These are phyloP conservation scores for Komagataella populi DNA, from an alignment of 805 yeast species.

Conservation along the genomic window DNA sequence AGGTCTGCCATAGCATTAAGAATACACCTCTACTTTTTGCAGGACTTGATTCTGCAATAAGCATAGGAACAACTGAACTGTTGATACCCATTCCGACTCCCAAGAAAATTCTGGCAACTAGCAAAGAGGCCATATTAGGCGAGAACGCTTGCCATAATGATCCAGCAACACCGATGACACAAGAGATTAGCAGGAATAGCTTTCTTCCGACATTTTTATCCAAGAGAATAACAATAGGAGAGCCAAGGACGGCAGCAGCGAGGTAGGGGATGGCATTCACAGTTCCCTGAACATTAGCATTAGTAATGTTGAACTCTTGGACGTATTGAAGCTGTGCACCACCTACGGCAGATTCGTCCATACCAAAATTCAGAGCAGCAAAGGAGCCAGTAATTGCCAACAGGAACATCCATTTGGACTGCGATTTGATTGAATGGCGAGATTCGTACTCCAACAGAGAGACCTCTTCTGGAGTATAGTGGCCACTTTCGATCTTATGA, in stretches of 20 bases:
- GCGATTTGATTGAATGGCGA: neutral
- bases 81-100: slow-evolving; percentile 66
- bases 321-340: slow-evolving; percentile 62
- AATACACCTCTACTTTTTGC: slow-evolving; percentile 50
- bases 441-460: neutral
- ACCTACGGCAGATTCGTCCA: slow-evolving; percentile 65
- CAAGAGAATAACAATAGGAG: slow-evolving; percentile 50
- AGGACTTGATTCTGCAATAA: slow-evolving; percentile 57
- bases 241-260: slow-evolving; percentile 43
- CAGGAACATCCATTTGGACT: slow-evolving; percentile 29
- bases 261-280: slow-evolving; percentile 61
- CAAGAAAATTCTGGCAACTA: slow-evolving; percentile 48
- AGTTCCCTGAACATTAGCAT: slow-evolving; percentile 38
- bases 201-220: slow-evolving; percentile 48
- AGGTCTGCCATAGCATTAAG: slow-evolving; percentile 65
- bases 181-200: slow-evolving; percentile 52
- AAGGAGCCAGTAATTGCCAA: slow-evolving; percentile 56
- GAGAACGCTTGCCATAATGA: slow-evolving; percentile 61
- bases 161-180: slow-evolving; percentile 42
- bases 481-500: neutral
- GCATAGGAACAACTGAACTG: slow-evolving; percentile 66
- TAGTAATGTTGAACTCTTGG: slow-evolving; percentile 32
- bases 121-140: slow-evolving; percentile 55
- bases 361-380: slow-evolving; percentile 72
- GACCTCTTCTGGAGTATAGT: neutral